These are phyloP conservation scores for Leucosporidium creatinivorum DNA, from an alignment of 768 basidiomycete genomes.

Conservation along the genomic window DNA sequence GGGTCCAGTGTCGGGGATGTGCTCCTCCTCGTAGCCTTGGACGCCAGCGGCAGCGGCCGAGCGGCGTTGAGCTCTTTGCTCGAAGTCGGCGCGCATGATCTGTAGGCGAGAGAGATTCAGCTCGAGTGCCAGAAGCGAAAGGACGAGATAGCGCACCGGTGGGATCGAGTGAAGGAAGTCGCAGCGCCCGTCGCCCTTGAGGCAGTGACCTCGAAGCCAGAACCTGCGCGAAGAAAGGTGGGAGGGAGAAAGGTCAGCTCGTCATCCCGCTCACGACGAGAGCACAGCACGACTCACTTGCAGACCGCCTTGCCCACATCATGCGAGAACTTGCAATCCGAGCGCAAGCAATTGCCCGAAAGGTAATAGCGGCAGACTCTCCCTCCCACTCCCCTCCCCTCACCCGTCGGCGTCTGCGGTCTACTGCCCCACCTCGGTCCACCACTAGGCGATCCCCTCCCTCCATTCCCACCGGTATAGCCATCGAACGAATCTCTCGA, in stretches of 20 bases:
- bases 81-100: slow-evolving; percentile 35
- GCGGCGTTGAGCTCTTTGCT: slow-evolving; percentile 40
- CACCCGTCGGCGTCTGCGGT: slow-evolving; percentile 33
- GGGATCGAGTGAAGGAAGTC: slow-evolving; percentile 80
- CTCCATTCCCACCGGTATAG: slow-evolving; percentile 30
- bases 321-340: slow-evolving; percentile 79
- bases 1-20: slow-evolving; percentile 22
- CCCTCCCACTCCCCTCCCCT: slow-evolving; percentile 37
- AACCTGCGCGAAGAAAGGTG: slow-evolving; percentile 63
- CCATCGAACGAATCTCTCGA: slow-evolving; percentile 38
- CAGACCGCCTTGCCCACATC: slow-evolving; percentile 38
- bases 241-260: slow-evolving; percentile 7
- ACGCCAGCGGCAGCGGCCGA: slow-evolving; percentile 22
- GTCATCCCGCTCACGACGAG: not conserved
- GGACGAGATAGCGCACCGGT: slow-evolving; percentile 52
- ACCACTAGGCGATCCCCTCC: slow-evolving; percentile 15
- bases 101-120: slow-evolving; percentile 27
- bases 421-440: slow-evolving; percentile 30
- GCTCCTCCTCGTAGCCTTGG: slow-evolving; percentile 41
- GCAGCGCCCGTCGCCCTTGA: slow-evolving; percentile 69
- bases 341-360: slow-evolving; percentile 87
- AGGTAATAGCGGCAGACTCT: slow-evolving; percentile 93
- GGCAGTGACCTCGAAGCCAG: slow-evolving; percentile 95
- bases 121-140: slow-evolving; percentile 7
- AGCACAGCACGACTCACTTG: slow-evolving; percentile 54